These are phyloP conservation scores for Zizania latifolia DNA, from an alignment of 176 grass and related monocot genomes.

Conservation along the genomic window DNA sequence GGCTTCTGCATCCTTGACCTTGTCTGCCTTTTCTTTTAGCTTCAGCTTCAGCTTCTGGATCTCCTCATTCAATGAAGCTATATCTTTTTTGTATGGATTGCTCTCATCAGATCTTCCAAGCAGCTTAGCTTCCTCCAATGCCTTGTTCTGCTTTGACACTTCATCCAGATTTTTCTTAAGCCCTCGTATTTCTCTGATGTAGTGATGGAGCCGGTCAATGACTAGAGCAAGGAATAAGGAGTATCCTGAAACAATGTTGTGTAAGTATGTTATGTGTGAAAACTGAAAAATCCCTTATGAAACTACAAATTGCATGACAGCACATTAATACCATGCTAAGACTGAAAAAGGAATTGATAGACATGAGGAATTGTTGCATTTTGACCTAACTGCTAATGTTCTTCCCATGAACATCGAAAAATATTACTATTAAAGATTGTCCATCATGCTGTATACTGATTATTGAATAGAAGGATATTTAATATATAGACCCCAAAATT, in stretches of 20 bases:
- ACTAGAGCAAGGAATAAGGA: constrained; percentile 69
- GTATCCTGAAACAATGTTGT: constrained; percentile 57
- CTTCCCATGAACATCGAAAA: neutral
- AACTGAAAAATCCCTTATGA: neutral
- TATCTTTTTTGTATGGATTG: constrained; percentile 16
- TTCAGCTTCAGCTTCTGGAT: constrained; percentile 36
- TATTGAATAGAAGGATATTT: neutral
- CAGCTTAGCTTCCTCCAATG: constrained; percentile 39
- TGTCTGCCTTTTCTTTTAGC: constrained; percentile 27
- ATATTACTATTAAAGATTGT: neutral
- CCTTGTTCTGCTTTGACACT: constrained; percentile 50
- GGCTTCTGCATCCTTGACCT: constrained; percentile 38
- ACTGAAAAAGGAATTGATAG: neutral
- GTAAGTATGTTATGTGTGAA: neutral
- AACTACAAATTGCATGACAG: constrained; percentile 3
- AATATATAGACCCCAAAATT: neutral
- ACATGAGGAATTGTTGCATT: neutral
- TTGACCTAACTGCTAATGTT: neutral
- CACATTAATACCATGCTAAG: neutral
- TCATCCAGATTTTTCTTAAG: constrained; percentile 63
- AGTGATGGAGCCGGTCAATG: constrained; percentile 71
- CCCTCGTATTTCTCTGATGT: constrained; percentile 67
- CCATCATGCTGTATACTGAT: neutral
- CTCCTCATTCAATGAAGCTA: constrained; percentile 37
- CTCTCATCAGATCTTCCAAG: constrained; percentile 20